Base-by-base conservation (phyloP, 2,329 filamentous ascomycete species). In the Talaromyces sp. region DNA sequence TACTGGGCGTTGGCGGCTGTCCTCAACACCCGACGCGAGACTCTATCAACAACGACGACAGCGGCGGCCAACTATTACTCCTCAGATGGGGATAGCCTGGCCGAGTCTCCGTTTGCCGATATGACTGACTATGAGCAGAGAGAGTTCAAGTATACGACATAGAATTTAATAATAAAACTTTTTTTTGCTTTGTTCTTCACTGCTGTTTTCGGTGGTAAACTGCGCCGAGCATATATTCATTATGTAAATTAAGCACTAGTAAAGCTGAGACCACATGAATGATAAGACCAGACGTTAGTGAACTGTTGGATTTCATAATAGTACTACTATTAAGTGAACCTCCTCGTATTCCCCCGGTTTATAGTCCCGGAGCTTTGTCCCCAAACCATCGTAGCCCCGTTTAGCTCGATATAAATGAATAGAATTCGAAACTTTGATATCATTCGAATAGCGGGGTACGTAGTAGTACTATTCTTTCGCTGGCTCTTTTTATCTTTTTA, bases 1-100 rank as follows among this genome's bases (percentile, higher is more conserved):
- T 76, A 76, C 60, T 76, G 72, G 69, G 30, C 67, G 14, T 34
- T 74, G 18, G 70, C 70, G 1, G 51, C 54, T 6, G 53, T 60
- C 4, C 51, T 67, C 53, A 70, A 70, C 53, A 55, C 61, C 8
- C 60, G 60, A 54, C 64, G 64, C 40, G 57, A 60, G 10, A n/a
- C 28, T 5, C 16, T 34, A 3, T 18, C 34, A 31, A 36, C 42
- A 18, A 31, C 55, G 14, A 30, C 23, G 27, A 18, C 31, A 36
- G 60, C 14, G 58, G 56, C 5, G 30, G 57, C 62, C 36, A 47
- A 64, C 1, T 58, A 56, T 30, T 56, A 44, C 8, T n/a, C 14
- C 27, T 61, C 59, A 5, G 54, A 51, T 27, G 58, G 23, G 47
- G 33, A 59, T 14, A 55, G 51, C n/a, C 33, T 61, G 7, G 63